These are phyloP conservation scores for Paracoccidioides lutzii DNA, from an alignment of 2,329 filamentous ascomycete genomes.

Conservation along the genomic window DNA sequence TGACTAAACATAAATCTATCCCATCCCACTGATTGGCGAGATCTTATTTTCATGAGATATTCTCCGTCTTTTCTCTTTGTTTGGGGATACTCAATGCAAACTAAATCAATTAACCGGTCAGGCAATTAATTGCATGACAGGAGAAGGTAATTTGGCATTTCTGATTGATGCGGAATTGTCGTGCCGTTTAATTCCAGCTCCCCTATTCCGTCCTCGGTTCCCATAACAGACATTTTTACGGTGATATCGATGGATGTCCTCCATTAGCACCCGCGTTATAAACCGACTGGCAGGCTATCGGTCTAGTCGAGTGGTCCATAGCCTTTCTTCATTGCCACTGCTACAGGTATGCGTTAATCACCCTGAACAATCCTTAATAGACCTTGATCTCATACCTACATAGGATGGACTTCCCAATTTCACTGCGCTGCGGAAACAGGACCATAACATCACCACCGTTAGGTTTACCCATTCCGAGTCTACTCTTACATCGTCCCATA, in stretches of 20 bases:
- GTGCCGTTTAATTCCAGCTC: neutral
- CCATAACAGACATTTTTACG: neutral
- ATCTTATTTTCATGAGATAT: neutral
- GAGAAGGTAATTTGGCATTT: neutral
- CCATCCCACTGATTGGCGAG: neutral
- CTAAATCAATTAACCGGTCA: too few species aligned
- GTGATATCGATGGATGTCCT: constrained; percentile 8
- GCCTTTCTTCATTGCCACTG: neutral
- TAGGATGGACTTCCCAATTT: neutral
- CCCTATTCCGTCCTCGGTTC: neutral
- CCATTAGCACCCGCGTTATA: constrained; percentile 3
- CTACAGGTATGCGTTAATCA: neutral
- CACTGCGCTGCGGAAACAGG: neutral
- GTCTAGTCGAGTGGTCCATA: neutral
- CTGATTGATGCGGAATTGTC: neutral
- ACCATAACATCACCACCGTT: neutral
- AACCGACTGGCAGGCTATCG: constrained; percentile 2
- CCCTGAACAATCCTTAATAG: neutral
- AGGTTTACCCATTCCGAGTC: neutral
- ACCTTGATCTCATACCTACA: neutral
- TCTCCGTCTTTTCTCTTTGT: neutral
- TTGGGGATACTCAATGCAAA: neutral
- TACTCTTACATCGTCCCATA: neutral
- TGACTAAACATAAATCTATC: neutral
- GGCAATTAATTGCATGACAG: neutral